A percentile compares a stretch with the other conserved stretches of the same genome.
These are phyloP conservation scores for Lactarius hatsudake DNA, from an alignment of 768 basidiomycete genomes.

Conservation along the genomic window DNA sequence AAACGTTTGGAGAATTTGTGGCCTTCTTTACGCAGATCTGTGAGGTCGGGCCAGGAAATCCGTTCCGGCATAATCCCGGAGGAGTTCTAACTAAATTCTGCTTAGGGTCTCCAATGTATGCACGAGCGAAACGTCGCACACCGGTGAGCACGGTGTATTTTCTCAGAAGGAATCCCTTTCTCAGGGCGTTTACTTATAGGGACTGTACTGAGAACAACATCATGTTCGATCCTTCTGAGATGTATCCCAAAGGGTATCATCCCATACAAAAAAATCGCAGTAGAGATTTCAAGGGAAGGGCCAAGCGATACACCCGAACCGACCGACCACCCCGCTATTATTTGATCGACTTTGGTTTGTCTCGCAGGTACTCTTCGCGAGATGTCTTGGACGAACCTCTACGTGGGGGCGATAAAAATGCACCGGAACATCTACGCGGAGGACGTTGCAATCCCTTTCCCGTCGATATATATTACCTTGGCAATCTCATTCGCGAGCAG, in stretches of 20 bases:
- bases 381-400: slow-evolving; percentile 21
- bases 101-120: slow-evolving; percentile 17
- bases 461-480: slow-evolving; percentile 30
- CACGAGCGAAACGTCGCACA: slow-evolving; percentile 17
- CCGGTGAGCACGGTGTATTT: background rate
- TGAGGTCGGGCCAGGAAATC: slow-evolving; percentile 4
- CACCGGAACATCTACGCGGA: slow-evolving; percentile 29
- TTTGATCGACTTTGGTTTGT: slow-evolving; percentile 35
- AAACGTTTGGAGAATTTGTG: slow-evolving; percentile 26
- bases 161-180: too few species aligned
- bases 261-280: slow-evolving; percentile 3
- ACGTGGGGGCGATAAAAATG: slow-evolving; percentile 30
- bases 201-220: slow-evolving; percentile 22
- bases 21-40: slow-evolving; percentile 24
- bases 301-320: slow-evolving; percentile 30
- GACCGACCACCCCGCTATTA: slow-evolving; percentile 30
- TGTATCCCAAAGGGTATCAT: slow-evolving; percentile 19
- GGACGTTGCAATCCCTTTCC: slow-evolving; percentile 29
- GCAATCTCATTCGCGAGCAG: slow-evolving; percentile 27
- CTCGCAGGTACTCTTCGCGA: slow-evolving; percentile 24
- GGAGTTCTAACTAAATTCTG: background rate
- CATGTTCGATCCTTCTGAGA: slow-evolving; percentile 16
- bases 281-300: slow-evolving; percentile 7
- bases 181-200: background rate
- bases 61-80: too few species aligned